A percentile compares a stretch with the other conserved stretches of the same genome.
Evolutionary conservation across 2,329 filamentous ascomycete species (phyloP).

Genomic region (Trichoderma pleuroti): DNA sequence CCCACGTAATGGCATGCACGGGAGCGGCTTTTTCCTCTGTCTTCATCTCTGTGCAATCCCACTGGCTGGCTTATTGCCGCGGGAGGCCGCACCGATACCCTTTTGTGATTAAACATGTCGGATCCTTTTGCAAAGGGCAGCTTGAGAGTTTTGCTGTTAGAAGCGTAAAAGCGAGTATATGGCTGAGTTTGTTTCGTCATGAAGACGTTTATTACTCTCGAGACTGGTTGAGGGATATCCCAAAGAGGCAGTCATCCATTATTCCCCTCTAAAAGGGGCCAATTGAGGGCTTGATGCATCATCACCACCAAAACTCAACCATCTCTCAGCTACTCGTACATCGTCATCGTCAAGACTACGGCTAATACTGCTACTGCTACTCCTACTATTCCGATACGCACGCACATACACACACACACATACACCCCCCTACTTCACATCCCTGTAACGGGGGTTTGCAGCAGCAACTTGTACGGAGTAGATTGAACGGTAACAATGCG

Average conservation of each 20-base stretch:
- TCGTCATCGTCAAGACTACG: neutral
- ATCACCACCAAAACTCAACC: neutral
- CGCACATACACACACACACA: neutral
- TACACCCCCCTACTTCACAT: neutral
- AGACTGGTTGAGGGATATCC: neutral
- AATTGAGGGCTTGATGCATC: neutral
- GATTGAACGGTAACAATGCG: slow-evolving; percentile 5
- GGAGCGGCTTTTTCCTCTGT: neutral
- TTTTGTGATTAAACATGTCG: neutral
- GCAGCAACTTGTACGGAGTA: neutral
- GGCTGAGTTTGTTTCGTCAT: neutral
- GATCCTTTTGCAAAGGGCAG: neutral
- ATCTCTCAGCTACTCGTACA: neutral
- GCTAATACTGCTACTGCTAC: neutral
- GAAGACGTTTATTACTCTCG: neutral
- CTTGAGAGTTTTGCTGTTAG: neutral
- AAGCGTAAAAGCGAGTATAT: neutral
- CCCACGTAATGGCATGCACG: slow-evolving; percentile 4
- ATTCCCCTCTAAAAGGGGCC: neutral
- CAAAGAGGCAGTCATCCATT: neutral
- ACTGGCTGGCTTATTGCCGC: neutral
- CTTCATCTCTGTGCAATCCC: neutral
- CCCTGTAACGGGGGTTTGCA: neutral
- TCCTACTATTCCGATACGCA: neutral
- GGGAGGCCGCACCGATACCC: neutral